Evolutionary conservation across 805 yeast species (phyloP), one percentile per base, ranked within the genome.

Genomic region (Sugiyamaella qingdaonensis): DNA sequence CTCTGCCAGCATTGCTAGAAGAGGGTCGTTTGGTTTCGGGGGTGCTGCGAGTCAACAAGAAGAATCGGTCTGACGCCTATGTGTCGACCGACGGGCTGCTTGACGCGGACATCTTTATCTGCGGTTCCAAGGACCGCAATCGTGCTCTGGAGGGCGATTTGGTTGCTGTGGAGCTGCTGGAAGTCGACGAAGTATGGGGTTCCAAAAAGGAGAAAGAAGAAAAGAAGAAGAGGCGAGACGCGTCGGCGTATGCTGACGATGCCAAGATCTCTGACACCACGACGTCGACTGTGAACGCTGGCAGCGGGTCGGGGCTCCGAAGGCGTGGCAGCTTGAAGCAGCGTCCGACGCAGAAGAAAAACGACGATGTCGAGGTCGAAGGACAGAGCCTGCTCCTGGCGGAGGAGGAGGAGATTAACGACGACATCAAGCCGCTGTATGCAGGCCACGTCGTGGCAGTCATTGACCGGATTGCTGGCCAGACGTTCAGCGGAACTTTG

Each of bases 401-500:
- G 13, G 99, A 94, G 70, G 99, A 94, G 66, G 97, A 92, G 66
- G 97, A 91, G 69, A 87, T 92, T 61, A 87, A 85, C 64, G 97
- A 92, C 66, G 96, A 88, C 43, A 82, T 82, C 61, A 91, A 88
- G 68, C 99, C 99, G 5, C 75, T 94, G 49, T 94, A 92, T 64
- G 97, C 98, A 0, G 99, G 99, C 19, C 99, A 94, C 65, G 96
- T 94, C 52, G 98, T 94, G 58, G 99, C 99, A 1, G 96, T 94
- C 29, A 86, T 94, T 59, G 99, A 94, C 68, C 85, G 99, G 69
- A 90, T 91, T 55, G 97, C 98, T 0, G 97, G 98, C 19, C 99
- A 94, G 68, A 77, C 91, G 52, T 94, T 94, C 66, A 84, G 96
- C 34, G 98, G 99, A 59, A 90, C 97, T 7, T 75, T 94, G 57